These are phyloP conservation scores for Macaranga tanarius DNA, from an alignment of 441 rosid genomes.

Conservation along the genomic window DNA sequence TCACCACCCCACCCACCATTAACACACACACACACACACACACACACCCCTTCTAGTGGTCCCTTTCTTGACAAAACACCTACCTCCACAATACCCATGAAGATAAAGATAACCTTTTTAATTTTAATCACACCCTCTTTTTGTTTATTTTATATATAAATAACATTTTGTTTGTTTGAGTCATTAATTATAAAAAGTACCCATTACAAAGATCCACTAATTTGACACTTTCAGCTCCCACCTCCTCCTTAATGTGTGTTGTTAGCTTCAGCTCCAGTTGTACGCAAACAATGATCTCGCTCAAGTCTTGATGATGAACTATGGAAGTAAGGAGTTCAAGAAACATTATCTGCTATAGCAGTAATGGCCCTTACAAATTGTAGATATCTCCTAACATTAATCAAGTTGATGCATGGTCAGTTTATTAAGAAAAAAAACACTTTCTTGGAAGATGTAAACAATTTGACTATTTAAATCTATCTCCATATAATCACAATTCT, in stretches of 20 bases:
- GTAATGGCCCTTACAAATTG: too few species aligned
- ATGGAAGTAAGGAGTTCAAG: too few species aligned
- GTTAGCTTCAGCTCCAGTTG: conserved; percentile 17
- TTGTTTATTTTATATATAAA: neutral
- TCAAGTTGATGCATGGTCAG: too few species aligned
- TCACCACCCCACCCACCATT: conserved; percentile 27
- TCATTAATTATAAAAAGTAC: neutral
- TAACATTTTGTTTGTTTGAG: neutral
- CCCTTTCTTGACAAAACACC: conserved; percentile 37
- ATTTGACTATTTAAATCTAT: neutral
- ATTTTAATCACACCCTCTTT: neutral
- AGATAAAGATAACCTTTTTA: conserved; percentile 28
- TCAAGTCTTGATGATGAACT: too few species aligned
- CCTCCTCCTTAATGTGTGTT: conserved; percentile 10
- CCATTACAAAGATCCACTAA: neutral
- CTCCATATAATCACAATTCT: neutral
- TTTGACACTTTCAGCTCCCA: conserved; percentile 17
- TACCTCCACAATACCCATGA: conserved; percentile 31
- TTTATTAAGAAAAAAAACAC: neutral
- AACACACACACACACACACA: conserved; percentile 3
- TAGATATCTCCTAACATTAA: too few species aligned
- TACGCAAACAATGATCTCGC: conserved; percentile 6
- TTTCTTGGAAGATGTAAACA: neutral
- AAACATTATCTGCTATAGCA: too few species aligned
- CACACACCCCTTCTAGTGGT: conserved; percentile 29